Evolutionary conservation across 352 stramenopile genomes (phyloP).

Genomic region (Phytophthora pini): DNA sequence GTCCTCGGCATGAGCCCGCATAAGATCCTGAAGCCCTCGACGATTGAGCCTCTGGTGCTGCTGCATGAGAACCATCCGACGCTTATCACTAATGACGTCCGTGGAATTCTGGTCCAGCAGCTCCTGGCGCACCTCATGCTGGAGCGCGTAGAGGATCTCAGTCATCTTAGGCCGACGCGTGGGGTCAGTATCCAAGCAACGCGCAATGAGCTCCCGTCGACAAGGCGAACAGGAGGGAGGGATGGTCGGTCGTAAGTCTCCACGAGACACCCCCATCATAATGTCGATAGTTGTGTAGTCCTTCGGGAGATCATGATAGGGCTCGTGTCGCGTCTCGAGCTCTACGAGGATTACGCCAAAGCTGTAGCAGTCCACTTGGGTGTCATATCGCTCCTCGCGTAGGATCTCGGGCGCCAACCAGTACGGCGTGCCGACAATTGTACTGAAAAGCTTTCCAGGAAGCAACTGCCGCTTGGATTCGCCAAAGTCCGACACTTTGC

Average conservation of each 20-base stretch:
- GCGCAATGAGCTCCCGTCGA: conserved; percentile 70
- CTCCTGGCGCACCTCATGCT: conserved; percentile 82
- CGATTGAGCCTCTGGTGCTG: conserved; percentile 82
- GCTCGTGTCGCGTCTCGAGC: conserved; percentile 76
- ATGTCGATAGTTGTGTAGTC: conserved; percentile 79
- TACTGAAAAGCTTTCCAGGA: conserved; percentile 61
- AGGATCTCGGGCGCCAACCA: conserved; percentile 89
- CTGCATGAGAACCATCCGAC: conserved; percentile 75
- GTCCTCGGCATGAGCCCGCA: conserved; percentile 34
- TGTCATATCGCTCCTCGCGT: conserved; percentile 81
- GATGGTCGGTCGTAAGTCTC: conserved; percentile 68
- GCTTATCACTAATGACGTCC: conserved; percentile 65
- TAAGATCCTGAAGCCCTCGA: conserved; percentile 64
- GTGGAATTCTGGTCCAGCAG: conserved; percentile 72
- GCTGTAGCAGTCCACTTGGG: conserved; percentile 88
- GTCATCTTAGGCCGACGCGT: conserved; percentile 76
- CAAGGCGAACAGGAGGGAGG: conserved; percentile 60
- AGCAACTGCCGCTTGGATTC: conserved; percentile 68
- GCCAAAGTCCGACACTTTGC: conserved; percentile 87
- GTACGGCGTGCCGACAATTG: conserved; percentile 85
- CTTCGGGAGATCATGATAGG: conserved; percentile 69
- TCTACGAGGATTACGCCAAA: conserved; percentile 90
- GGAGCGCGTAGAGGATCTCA: conserved; percentile 72
- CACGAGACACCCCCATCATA: conserved; percentile 77
- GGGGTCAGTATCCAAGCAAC: conserved; percentile 68